Conservation (phyloP, 257 asterid genomes). For the Ehretia macrophylla region DNA sequence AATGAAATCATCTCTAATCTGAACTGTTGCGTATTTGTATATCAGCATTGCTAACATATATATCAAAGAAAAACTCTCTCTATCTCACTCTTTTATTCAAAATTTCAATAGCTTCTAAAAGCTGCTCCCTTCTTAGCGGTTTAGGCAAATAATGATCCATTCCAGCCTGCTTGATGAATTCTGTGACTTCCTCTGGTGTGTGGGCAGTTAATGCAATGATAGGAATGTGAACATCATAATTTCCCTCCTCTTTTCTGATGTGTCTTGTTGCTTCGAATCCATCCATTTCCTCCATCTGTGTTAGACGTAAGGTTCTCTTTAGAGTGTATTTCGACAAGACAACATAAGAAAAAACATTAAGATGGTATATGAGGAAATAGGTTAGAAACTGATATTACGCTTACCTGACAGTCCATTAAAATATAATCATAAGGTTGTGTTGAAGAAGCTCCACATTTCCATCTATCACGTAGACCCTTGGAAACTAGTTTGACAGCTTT, state of each 20-base stretch:
- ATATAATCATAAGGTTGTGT: slow-evolving; percentile 50
- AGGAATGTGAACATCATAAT: slow-evolving; percentile 38
- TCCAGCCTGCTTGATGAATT: slow-evolving; percentile 53
- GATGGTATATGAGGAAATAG: background rate
- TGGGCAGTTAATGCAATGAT: slow-evolving; percentile 78
- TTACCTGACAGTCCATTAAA: slow-evolving; percentile 86
- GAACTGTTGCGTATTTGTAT: too few relatives aligned
- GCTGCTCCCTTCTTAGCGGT: slow-evolving; percentile 34
- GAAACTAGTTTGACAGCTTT: slow-evolving; percentile 44
- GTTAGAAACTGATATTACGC: background rate
- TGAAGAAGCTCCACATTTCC: background rate
- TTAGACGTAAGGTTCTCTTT: background rate
- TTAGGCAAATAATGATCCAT: slow-evolving; percentile 58
- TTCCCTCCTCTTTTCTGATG: slow-evolving; percentile 53
- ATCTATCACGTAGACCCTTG: slow-evolving; percentile 14
- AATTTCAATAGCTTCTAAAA: slow-evolving; percentile 25
- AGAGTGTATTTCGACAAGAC: background rate
- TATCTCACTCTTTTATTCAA: background rate
- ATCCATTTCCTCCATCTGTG: slow-evolving; percentile 72
- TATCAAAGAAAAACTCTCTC: background rate
- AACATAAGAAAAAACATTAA: background rate
- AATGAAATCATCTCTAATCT: too few relatives aligned
- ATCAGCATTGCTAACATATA: too few relatives aligned
- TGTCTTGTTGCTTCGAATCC: slow-evolving; percentile 62
- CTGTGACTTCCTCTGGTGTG: slow-evolving; percentile 32